Evolutionary conservation across 148 eudicot species (phyloP), one percentile per base, ranked within the genome.

Genomic region (Chenopodium quinoa): DNA sequence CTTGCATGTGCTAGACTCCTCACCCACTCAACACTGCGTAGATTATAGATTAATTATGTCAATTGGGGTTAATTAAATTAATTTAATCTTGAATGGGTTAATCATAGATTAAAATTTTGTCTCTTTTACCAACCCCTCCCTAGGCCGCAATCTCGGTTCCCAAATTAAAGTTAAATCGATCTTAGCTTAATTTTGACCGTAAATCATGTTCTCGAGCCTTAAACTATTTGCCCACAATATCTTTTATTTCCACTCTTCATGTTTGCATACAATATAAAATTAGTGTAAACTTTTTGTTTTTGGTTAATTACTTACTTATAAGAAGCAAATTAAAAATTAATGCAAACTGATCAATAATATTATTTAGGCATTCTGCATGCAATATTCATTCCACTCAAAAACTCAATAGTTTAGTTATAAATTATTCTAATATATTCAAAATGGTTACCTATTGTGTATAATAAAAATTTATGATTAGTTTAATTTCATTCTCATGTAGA

Each of bases 1-100:
- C 34, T 46, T 73, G 76, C 76, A 73, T 73, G 76, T 73, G 76
- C 32, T 25, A 47, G 4, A 44, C 54, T 40, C 10, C n/a, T 70
- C 20, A 71, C 50, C 75, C 75, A 32, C 50, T 37, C 11, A 71
- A 9, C 12, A 40, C 27, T 71, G 4, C 17, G 48, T 22, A 34
- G 44, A 34, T 70, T 70, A 32, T 16, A 37, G 8, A 70, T 70
- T 34, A 32, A 70, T 70, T 70, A 70, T 9, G 70, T 25, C 70
- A 29, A 68, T 13, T 2, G 20, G 40, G 17, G 34, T 23, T 66
- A 70, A 20, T 71, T 17, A 70, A 70, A 27, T 32, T 19, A 20
- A 68, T 29, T 68, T 8, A 68, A 11, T 29, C 37, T 16, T 17
- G 52, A 22, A 22, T 71, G 40, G 46, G 52, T 19, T 71, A 71